Evolutionary conservation across 2,329 filamentous ascomycete genomes (phyloP).

Genomic region (Trichoderma simmonsii): DNA sequence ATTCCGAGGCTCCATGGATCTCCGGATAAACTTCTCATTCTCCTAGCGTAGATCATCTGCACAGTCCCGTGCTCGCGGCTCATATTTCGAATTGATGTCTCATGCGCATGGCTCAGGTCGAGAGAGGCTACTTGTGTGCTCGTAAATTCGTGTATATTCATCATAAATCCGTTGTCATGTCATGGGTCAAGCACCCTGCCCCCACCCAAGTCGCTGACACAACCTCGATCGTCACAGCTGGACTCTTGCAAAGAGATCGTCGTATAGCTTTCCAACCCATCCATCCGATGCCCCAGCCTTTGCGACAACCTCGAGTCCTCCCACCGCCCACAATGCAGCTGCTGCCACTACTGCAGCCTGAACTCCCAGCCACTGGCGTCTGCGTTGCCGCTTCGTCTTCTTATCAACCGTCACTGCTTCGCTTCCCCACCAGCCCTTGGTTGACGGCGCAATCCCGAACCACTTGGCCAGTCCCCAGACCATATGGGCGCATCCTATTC

Average conservation of each 20-base stretch:
- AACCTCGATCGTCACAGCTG: slow-evolving; percentile 27
- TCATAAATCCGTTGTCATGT: background rate
- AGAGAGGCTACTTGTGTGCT: background rate
- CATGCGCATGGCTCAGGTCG: background rate
- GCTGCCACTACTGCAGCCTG: slow-evolving; percentile 61
- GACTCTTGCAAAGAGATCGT: slow-evolving; percentile 54
- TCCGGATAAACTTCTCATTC: background rate
- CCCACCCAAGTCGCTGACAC: background rate
- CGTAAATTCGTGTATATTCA: slow-evolving; percentile 10
- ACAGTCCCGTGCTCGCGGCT: background rate
- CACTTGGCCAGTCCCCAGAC: slow-evolving; percentile 84
- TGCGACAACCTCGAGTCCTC: slow-evolving; percentile 75
- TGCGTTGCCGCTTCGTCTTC: slow-evolving; percentile 51
- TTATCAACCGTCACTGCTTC: slow-evolving; percentile 46
- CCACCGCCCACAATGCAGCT: slow-evolving; percentile 73
- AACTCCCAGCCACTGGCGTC: slow-evolving; percentile 67
- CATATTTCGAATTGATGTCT: background rate
- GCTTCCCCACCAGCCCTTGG: slow-evolving; percentile 46
- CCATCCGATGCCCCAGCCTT: slow-evolving; percentile 66
- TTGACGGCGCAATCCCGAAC: slow-evolving; percentile 62
- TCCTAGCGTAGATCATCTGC: background rate
- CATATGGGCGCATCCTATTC: slow-evolving; percentile 69
- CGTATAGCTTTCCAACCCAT: slow-evolving; percentile 79
- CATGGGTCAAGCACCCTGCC: background rate
- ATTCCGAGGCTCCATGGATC: background rate